phyloP scores from a whole-genome alignment of 495 filamentous ascomycete genomes.

The Tuber aestivum region DNA sequence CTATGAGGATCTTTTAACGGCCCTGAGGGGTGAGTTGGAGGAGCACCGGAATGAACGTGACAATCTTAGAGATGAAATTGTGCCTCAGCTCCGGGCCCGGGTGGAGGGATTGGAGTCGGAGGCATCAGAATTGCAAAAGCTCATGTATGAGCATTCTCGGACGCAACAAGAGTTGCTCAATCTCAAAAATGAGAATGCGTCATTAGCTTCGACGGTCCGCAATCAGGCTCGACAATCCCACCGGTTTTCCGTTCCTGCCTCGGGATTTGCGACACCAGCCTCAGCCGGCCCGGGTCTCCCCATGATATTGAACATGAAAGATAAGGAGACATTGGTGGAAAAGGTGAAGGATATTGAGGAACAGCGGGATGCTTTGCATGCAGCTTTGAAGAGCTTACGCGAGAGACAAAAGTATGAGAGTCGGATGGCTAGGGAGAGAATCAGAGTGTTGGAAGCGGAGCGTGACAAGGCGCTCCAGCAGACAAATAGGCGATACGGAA shows the following conservation, averaged over 20 bases:
- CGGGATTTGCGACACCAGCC: constrained; percentile 32
- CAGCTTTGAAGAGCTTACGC: constrained; percentile 77
- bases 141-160: constrained; percentile 67
- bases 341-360: constrained; percentile 85
- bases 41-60: constrained; percentile 82
- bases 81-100: constrained; percentile 63
- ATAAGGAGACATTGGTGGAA: constrained; percentile 63
- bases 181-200: constrained; percentile 62
- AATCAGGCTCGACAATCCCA: constrained; percentile 24
- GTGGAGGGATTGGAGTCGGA: constrained; percentile 73
- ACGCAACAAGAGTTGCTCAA: constrained; percentile 74
- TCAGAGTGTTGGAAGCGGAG: constrained; percentile 69
- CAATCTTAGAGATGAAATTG: constrained; percentile 79
- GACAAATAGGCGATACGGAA: constrained; percentile 67
- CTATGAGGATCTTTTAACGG: constrained; percentile 82
- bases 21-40: constrained; percentile 73
- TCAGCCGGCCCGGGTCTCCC: constrained; percentile 18
- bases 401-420: constrained; percentile 77
- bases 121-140: constrained; percentile 58
- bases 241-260: constrained; percentile 26
- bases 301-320: constrained; percentile 29
- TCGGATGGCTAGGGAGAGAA: constrained; percentile 69
- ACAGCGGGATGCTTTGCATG: constrained; percentile 87
- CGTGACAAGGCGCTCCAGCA: constrained; percentile 63
- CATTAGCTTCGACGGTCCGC: constrained; percentile 37